A percentile compares a stretch with the other conserved stretches of the same genome.
phyloP scores from a whole-genome alignment of 2,329 filamentous ascomycete species.

The Pseudogymnoascus sp. region DNA sequence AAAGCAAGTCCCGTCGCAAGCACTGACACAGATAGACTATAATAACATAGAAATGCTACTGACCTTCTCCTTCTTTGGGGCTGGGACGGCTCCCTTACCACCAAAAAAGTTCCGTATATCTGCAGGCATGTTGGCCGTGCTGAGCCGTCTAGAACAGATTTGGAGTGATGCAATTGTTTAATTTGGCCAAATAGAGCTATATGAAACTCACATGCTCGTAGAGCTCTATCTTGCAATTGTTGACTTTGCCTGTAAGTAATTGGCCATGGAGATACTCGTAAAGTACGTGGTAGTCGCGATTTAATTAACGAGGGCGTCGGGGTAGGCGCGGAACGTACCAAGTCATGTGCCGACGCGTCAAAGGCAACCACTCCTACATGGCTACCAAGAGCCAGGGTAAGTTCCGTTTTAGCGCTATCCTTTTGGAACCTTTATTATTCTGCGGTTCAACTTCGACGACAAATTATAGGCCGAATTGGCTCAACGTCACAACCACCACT shows the following conservation, averaged over 20 bases:
- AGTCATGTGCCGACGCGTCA: constrained; percentile 11
- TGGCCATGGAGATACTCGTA: background rate
- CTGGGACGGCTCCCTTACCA: constrained; percentile 58
- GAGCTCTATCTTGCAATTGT: background rate
- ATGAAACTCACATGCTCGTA: background rate
- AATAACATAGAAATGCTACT: constrained; percentile 15
- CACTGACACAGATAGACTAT: background rate
- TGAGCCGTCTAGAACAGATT: background rate
- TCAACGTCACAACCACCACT: background rate
- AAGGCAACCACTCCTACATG: background rate
- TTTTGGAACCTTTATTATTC: constrained; percentile 8
- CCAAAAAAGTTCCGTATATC: constrained; percentile 92
- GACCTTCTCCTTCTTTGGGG: constrained; percentile 36
- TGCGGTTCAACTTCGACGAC: constrained; percentile 7
- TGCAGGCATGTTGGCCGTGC: constrained; percentile 58
- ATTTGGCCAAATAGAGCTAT: background rate
- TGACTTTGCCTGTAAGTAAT: background rate
- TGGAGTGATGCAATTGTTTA: background rate
- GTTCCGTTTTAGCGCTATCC: constrained; percentile 4
- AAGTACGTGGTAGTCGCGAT: background rate
- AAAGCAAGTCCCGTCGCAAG: background rate
- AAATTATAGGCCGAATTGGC: constrained; percentile 8
- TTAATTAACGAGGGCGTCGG: constrained; percentile 5
- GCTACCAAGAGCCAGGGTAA: background rate
- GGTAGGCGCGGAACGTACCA: background rate